Evolutionary conservation across 2,329 filamentous ascomycete species (phyloP), one percentile per base, ranked within the genome.

Genomic region (Monilinia polystroma): DNA sequence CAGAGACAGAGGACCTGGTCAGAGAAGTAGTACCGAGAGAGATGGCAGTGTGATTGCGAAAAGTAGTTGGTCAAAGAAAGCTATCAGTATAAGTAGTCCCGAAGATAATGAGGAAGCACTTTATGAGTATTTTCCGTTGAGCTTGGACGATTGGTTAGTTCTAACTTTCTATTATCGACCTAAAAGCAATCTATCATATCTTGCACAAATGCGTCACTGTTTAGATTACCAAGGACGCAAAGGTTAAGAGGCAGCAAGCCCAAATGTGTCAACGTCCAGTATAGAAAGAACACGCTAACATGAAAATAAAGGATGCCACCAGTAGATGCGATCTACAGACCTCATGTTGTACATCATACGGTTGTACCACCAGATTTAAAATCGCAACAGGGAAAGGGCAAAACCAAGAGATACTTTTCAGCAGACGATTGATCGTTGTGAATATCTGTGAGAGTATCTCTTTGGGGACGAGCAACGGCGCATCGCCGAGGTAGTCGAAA

Each of bases 71-170:
- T 56, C 83, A 66, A 69, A 62, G 60, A 71, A 69, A 64, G 53
- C 60, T 82, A 71, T 59, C 69, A 45, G 84, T 85, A 51, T 66
- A 26, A 52, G 35, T 75, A 88, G 89, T 75, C 83, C 90, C 45
- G 79, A 88, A 70, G 92, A 96, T 73, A 90, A 89, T 72, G 89
- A 89, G 0, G 93, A 97, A 78, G 81, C 93, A 71, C 81, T 97
- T 23, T 97, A 97, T 76, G 93, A 98, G 79, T 97, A 98, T 76
- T 97, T 98, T 71, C 93, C 93, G 0, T 82, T 98, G 20, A 93
- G 90, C 59, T 80, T 97, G 67, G 93, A 97, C 76, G 93, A 97
- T 75, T 97, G 90, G 90, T 76, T 68, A 85, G 77, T 74, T 79
- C 41, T 32, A 2, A 18, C 52, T 55, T 43, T 43, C 56, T 63